Conservation (phyloP, 192 early-diverging fungal genomes). For the Umbelopsis sp. region DNA sequence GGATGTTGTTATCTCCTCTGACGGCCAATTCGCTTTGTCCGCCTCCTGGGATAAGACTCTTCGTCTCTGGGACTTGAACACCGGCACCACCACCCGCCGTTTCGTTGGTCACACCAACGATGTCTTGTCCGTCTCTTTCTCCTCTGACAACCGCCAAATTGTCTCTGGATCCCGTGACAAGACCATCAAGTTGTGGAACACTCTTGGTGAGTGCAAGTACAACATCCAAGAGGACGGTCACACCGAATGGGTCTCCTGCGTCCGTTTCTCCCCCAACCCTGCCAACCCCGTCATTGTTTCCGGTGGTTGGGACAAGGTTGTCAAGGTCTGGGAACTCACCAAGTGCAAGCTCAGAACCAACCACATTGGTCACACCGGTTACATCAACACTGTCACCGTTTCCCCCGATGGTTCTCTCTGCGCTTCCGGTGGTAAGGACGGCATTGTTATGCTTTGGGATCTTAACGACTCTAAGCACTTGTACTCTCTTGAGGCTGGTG, state of each 20-base stretch:
- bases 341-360: constrained; percentile 99
- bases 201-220: constrained; percentile 99
- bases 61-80: constrained; percentile 98
- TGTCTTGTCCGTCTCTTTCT: constrained; percentile 99
- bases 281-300: constrained; percentile 97
- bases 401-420: constrained; percentile 99
- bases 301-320: constrained; percentile 98
- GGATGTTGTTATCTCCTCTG: constrained; percentile 98
- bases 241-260: constrained; percentile 98
- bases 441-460: constrained; percentile 99
- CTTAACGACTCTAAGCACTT: constrained; percentile 99
- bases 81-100: constrained; percentile 92
- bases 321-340: constrained; percentile 99
- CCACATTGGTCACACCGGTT: constrained; percentile 98
- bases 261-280: constrained; percentile 99
- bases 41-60: constrained; percentile 99
- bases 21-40: constrained; percentile 98
- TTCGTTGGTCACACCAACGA: constrained; percentile 98
- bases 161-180: constrained; percentile 98
- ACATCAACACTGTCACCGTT: constrained; percentile 98
- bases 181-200: constrained; percentile 99
- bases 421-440: constrained; percentile 99
- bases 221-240: constrained; percentile 96
- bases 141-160: constrained; percentile 99
- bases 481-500: constrained; percentile 96